These are phyloP conservation scores for Avena insularis DNA, from an alignment of 176 grass and related monocot genomes.

Conservation along the genomic window DNA sequence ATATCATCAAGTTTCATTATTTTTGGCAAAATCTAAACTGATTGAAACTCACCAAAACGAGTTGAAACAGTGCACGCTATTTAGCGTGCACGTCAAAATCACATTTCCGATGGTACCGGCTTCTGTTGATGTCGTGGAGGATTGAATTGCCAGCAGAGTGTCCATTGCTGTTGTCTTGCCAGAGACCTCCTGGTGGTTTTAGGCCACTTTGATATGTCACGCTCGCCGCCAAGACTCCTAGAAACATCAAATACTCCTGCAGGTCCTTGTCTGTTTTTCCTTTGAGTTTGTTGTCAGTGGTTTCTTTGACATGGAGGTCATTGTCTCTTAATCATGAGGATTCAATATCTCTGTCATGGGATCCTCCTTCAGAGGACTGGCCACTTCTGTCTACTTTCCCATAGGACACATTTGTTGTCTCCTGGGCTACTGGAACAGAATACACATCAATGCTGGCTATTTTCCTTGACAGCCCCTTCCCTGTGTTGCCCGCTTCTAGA, in stretches of 20 bases:
- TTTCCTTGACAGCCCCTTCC: too few species aligned
- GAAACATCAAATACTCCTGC: conserved; percentile 38
- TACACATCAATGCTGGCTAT: too few species aligned
- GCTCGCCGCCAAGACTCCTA: conserved; percentile 43
- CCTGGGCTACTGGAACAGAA: too few species aligned
- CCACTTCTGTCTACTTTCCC: neutral
- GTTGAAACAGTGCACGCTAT: too few species aligned
- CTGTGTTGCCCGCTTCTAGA: neutral
- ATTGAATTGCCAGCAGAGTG: neutral
- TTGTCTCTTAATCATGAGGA: neutral
- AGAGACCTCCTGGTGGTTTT: conserved; percentile 31
- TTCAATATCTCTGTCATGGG: neutral
- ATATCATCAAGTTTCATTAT: too few species aligned
- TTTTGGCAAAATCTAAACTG: too few species aligned
- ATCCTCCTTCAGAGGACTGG: neutral
- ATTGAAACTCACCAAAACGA: too few species aligned
- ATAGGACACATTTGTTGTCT: neutral
- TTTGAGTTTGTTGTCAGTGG: neutral
- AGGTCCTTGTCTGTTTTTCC: neutral
- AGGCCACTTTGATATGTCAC: conserved; percentile 46
- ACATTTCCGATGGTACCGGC: neutral
- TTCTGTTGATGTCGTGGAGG: neutral
- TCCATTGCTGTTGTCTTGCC: neutral
- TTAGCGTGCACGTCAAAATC: too few species aligned
- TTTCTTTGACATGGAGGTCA: neutral